Base-by-base conservation (phyloP, 768 basidiomycete species). In the Glaciozyma antarctica region DNA sequence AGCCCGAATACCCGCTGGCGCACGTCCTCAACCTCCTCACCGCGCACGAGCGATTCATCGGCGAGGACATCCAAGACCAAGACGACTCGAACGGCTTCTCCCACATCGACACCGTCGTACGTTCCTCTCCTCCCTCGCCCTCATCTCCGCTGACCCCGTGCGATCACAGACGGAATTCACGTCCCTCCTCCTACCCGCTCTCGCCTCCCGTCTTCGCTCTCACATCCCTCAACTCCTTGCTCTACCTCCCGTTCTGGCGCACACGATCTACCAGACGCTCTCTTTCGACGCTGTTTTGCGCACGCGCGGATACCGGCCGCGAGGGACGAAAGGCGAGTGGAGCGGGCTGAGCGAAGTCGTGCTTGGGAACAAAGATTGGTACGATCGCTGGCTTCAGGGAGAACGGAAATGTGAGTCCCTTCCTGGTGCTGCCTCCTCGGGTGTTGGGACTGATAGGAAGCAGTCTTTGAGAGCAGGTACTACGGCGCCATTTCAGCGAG, bases 1-100 rank as follows among this genome's bases (percentile, higher is more conserved):
- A 94, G 90, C 94, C 95, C 1, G 95, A 98, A 76, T 98, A 93
- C 90, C 97, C 90, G 73, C 88, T 98, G 75, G 86, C 90, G 3
- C 89, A 97, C 75, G 80, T 98, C 28, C 81, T 89, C 56, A 93
- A 98, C 74, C 83, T 87, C 64, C 82, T 84, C 17, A 89, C 91
- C 71, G 88, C 94, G 63, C 92, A 97, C 66, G 81, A 83, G 30
- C 76, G 80, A 3, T 93, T 97, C 76, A 84, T 95, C 81, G 84
- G 88, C 57, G 78, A 77, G 13, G 79, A 86, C 52, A 78, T 94
- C 24, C 92, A 94, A 75, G 80, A 78, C 34, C 75, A 97, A 3
- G 75, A 95, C 30, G 76, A 81, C 5, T 76, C 80, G n/a, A 82
- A 86, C 19, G 84, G 84, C 34, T 86, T 84, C 75, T 77, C 78